Conservation (phyloP, 345 rosid genomes). For the Euphorbia pulcherrima region DNA sequence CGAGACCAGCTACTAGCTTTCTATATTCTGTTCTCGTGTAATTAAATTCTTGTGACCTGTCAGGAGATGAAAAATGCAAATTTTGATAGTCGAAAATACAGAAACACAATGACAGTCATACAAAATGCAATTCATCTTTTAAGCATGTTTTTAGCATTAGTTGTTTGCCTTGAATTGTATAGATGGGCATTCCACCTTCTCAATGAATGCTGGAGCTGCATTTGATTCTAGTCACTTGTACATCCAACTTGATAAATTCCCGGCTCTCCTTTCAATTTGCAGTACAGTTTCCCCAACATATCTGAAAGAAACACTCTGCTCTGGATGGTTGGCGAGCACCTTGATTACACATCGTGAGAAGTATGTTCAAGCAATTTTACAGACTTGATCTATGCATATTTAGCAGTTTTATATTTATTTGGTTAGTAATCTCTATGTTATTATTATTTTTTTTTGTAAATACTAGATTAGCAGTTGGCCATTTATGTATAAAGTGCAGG, state of each 20-base stretch:
- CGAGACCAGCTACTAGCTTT: too few relatives aligned
- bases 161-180: not conserved
- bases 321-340: constrained; percentile 54
- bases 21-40: too few relatives aligned
- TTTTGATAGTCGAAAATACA: too few relatives aligned
- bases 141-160: too few relatives aligned
- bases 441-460: too few relatives aligned
- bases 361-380: constrained; percentile 27
- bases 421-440: not conserved
- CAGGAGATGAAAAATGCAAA: too few relatives aligned
- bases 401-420: not conserved
- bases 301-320: constrained; percentile 54
- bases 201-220: not conserved
- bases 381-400: not conserved
- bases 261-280: constrained; percentile 25
- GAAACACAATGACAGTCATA: too few relatives aligned
- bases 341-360: constrained; percentile 43
- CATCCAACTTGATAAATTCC: too few relatives aligned
- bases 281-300: constrained; percentile 60
- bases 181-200: not conserved
- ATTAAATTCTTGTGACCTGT: too few relatives aligned
- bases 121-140: too few relatives aligned
- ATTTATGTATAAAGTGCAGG: not conserved
- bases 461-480: not conserved
- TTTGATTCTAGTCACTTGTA: not conserved